Evolutionary conservation across 202 grass and related monocot genomes (phyloP), one percentile per base, ranked within the genome.

Genomic region (Cymbopogon flexuosus): DNA sequence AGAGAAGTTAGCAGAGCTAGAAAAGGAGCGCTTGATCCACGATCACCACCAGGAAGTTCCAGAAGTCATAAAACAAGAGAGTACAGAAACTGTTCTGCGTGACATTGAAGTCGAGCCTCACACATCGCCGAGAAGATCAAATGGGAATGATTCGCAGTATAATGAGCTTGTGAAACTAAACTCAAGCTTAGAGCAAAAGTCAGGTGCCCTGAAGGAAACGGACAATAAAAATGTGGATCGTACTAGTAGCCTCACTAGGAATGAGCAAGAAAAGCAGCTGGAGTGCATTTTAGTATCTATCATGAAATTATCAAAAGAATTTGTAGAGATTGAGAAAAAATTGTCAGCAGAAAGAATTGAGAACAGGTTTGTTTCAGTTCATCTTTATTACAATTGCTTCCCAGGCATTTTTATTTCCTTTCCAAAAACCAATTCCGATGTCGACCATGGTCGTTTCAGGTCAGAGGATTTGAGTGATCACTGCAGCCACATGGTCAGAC

Each of bases 301-400:
- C 31, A 87, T 84, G 82, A 88, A 91, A 51, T 76, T 96, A 51
- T 93, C 92, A 86, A 87, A 99, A 84, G 86, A 84, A 69, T 83
- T 91, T 88, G 81, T 76, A 9, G 80, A 88, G 67, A 90, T 92
- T 60, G 92, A 91, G 80, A 72, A 78, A 74, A 88, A 79, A 62
- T 47, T 93, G 37, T 86, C 75, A 79, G 68, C 45, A 29, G 85
- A 83, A 24, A 87, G 61, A 83, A 88, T 77, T 21, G 82, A 79
- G 68, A 88, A 80, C 40, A 93, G 96, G 96, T 99, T 37, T 16
- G 65, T 73, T 46, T 99, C 14, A 10, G 65, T 73, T 18, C 16
- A 74, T 65, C 35, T 74, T 82, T 6, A 21, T 60, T 60, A 68
- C 11, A 78, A 1, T 30, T 78, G 15, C 27, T 77, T 77, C 58